phyloP scores from a whole-genome alignment of 2,329 filamentous ascomycete genomes.

The Fusarium oxysporum region DNA sequence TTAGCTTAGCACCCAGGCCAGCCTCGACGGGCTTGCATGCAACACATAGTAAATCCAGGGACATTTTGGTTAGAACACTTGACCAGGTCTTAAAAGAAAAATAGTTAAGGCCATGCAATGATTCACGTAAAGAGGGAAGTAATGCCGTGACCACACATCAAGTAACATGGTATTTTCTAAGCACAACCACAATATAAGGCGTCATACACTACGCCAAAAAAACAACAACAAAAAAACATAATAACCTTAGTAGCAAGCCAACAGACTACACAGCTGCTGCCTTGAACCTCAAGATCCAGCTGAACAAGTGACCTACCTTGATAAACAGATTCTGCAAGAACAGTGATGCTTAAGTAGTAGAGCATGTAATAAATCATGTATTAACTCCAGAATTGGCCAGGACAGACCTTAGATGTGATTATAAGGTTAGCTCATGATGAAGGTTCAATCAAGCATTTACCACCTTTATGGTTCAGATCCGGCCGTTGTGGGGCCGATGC shows the following conservation, averaged over 20 bases:
- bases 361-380: not conserved
- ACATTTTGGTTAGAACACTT: not conserved
- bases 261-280: not conserved
- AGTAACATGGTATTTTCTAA: not conserved
- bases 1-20: not conserved
- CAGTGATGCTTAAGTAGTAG: not conserved
- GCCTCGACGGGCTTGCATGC: not conserved
- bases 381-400: not conserved
- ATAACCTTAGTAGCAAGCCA: not conserved
- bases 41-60: not conserved
- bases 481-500: constrained; percentile 7
- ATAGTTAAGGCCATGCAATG: not conserved
- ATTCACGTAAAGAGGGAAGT: not conserved
- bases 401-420: not conserved
- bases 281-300: not conserved
- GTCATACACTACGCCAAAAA: not conserved
- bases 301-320: not conserved
- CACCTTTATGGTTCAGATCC: not conserved
- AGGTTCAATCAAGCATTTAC: not conserved
- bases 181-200: not conserved
- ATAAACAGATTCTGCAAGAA: not conserved
- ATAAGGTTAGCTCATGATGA: not conserved
- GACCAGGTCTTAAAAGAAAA: not conserved
- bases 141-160: too few relatives aligned
- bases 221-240: not conserved